A percentile compares a stretch with the other conserved stretches of the same genome.
These are phyloP conservation scores for Talaromyces sp. DNA, from an alignment of 2,329 filamentous ascomycete species.

Conservation along the genomic window DNA sequence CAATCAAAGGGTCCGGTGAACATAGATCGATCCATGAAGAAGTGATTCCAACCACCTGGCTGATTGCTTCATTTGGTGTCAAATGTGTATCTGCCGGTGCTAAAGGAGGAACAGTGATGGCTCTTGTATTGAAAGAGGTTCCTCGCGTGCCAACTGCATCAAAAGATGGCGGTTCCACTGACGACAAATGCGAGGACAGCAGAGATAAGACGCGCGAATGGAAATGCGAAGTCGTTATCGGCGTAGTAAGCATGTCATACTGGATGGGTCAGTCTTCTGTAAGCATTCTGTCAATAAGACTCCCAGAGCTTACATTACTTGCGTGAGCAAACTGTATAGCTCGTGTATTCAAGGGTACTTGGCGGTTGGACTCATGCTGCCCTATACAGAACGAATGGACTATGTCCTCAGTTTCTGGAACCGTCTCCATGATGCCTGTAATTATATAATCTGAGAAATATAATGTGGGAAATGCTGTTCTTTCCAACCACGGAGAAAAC, in stretches of 20 bases:
- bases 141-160: conserved; percentile 38
- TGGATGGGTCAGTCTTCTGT: conserved; percentile 27
- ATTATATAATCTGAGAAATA: neutral
- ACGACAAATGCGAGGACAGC: conserved; percentile 50
- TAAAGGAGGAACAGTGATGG: conserved; percentile 40
- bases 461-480: neutral
- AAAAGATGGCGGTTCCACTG: conserved; percentile 35
- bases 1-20: conserved; percentile 75
- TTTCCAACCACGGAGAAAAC: too few relatives aligned
- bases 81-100: conserved; percentile 56
- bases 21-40: conserved; percentile 91
- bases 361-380: conserved; percentile 57
- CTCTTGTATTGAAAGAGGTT: conserved; percentile 40
- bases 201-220: conserved; percentile 56
- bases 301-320: conserved; percentile 44
- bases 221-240: conserved; percentile 60
- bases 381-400: conserved; percentile 56
- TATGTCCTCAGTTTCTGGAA: conserved; percentile 32
- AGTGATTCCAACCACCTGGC: conserved; percentile 72
- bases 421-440: conserved; percentile 30
- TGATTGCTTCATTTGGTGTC: conserved; percentile 75
- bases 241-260: conserved; percentile 64
- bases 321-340: conserved; percentile 56
- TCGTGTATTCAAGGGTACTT: conserved; percentile 47
- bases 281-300: neutral